phyloP scores from a whole-genome alignment of 495 filamentous ascomycete genomes.

The Coniosporium apollinis region DNA sequence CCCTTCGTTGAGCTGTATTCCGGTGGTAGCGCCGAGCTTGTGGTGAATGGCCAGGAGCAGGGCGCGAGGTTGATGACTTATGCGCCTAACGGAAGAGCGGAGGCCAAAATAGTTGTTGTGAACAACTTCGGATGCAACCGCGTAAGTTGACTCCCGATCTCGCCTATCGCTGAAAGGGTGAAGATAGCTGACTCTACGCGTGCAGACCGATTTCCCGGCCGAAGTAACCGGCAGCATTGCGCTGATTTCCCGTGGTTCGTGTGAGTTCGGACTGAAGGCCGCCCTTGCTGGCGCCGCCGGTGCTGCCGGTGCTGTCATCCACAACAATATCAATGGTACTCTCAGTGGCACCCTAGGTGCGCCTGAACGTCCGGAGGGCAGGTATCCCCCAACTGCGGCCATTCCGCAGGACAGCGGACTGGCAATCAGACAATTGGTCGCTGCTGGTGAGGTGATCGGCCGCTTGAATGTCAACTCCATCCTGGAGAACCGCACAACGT shows the following conservation, averaged over 20 bases:
- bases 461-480: constrained; percentile 14
- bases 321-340: constrained; percentile 42
- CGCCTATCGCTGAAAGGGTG: constrained; percentile 2
- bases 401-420: constrained; percentile 36
- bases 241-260: constrained; percentile 43
- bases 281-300: constrained; percentile 39
- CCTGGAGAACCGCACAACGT: no score
- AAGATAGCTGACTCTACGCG: no score
- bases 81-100: constrained; percentile 30
- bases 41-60: constrained; percentile 15
- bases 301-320: constrained; percentile 42
- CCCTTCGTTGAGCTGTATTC: constrained; percentile 29
- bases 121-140: constrained; percentile 38
- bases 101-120: constrained; percentile 28
- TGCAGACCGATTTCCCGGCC: constrained; percentile 38
- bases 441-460: constrained; percentile 17
- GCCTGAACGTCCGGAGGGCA: no score
- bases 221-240: constrained; percentile 38
- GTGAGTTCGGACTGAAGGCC: constrained; percentile 44
- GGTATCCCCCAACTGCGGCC: constrained; percentile 34
- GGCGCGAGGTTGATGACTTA: constrained; percentile 26
- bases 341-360: constrained; percentile 38
- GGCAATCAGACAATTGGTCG: constrained; percentile 27
- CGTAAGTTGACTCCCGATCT: no score
- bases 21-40: constrained; percentile 19